Evolutionary conservation across 768 basidiomycete species (phyloP).

Genomic region (Xanthoconium stramineum): DNA sequence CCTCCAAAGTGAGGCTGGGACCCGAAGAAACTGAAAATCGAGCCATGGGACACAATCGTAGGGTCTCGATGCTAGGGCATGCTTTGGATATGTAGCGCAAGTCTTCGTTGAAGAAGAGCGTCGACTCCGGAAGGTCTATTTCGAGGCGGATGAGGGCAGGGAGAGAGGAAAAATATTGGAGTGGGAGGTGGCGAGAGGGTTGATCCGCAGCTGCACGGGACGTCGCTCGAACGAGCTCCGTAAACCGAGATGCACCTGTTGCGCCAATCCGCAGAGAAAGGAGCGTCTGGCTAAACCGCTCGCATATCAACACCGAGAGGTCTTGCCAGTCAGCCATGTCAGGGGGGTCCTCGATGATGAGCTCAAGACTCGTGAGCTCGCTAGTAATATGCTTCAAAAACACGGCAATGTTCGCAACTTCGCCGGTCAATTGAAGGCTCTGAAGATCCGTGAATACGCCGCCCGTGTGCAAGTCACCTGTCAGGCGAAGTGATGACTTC

Average conservation of each 20-base stretch:
- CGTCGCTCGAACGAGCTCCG: constrained; percentile 76
- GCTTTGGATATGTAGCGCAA: constrained; percentile 54
- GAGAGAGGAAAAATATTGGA: constrained; percentile 55
- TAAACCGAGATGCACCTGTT: constrained; percentile 71
- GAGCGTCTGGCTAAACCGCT: constrained; percentile 57
- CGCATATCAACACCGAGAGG: constrained; percentile 58
- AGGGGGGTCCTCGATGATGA: constrained; percentile 78
- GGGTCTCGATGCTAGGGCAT: constrained; percentile 66
- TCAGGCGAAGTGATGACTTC: constrained; percentile 64
- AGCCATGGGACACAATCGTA: constrained; percentile 65
- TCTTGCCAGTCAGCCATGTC: constrained; percentile 74
- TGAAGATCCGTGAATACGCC: constrained; percentile 57
- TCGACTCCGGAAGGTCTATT: constrained; percentile 76
- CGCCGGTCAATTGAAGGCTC: constrained; percentile 66
- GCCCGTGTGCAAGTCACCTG: constrained; percentile 54
- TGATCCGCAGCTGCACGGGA: constrained; percentile 55
- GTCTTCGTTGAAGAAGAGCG: constrained; percentile 61
- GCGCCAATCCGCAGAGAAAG: constrained; percentile 61
- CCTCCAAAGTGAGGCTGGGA: constrained; percentile 61
- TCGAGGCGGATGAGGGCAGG: constrained; percentile 60
- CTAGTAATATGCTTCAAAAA: constrained; percentile 70
- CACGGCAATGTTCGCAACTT: constrained; percentile 63
- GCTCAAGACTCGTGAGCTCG: constrained; percentile 64
- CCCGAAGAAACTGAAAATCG: constrained; percentile 54
- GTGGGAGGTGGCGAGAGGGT: constrained; percentile 55